Conservation (phyloP, 345 rosid species). For the Punica granatum region DNA sequence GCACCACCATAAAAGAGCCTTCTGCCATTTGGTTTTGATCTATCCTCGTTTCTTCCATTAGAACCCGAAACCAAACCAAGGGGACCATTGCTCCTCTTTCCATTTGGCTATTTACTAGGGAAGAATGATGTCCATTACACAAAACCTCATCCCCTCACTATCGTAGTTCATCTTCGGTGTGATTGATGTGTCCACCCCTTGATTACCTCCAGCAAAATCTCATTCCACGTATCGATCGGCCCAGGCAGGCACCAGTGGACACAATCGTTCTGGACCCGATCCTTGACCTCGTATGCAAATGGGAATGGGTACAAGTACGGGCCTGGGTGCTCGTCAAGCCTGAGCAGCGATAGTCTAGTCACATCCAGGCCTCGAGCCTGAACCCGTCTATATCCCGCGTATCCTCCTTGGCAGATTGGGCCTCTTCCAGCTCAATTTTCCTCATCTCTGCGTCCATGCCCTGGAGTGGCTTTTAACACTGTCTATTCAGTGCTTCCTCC, state of each 20-base stretch:
- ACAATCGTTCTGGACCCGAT: too few species aligned
- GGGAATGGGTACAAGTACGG: slow-evolving; percentile 78
- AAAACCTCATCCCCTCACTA: not conserved
- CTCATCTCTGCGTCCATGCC: too few species aligned
- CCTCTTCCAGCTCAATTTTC: too few species aligned
- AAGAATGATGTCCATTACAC: not conserved
- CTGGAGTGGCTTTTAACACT: slow-evolving; percentile 55
- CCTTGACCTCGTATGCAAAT: slow-evolving; percentile 59
- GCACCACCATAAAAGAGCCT: too few species aligned
- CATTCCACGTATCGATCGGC: too few species aligned
- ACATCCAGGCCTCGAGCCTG: slow-evolving; percentile 68
- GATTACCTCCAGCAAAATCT: too few species aligned
- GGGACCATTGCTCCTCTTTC: not conserved
- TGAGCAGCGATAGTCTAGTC: slow-evolving; percentile 51
- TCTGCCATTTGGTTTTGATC: too few species aligned
- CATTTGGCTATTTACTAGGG: not conserved
- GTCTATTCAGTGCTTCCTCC: too few species aligned
- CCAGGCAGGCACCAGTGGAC: too few species aligned
- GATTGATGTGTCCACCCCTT: slow-evolving; percentile 37
- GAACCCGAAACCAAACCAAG: slow-evolving; percentile 2
- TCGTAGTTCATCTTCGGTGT: not conserved
- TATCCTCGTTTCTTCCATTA: slow-evolving; percentile 10
- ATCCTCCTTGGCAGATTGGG: too few species aligned
- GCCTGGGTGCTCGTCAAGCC: slow-evolving; percentile 94
- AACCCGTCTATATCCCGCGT: slow-evolving; percentile 18